phyloP scores from a whole-genome alignment of 352 stramenopile genomes.

The Phytophthora citricola region DNA sequence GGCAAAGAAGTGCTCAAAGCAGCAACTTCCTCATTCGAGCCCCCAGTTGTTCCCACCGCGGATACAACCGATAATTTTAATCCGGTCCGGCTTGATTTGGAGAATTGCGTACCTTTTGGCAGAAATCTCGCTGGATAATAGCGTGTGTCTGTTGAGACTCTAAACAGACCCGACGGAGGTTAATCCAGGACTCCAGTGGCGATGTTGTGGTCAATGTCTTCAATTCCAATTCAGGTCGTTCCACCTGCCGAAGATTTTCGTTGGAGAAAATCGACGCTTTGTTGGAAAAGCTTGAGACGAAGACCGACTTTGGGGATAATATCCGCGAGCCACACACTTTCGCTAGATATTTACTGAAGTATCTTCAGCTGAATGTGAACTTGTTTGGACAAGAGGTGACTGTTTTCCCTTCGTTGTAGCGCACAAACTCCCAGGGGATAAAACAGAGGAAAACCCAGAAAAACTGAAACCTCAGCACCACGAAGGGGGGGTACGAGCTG shows the following conservation, averaged over 20 bases:
- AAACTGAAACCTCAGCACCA: background rate
- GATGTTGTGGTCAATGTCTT: constrained; percentile 47
- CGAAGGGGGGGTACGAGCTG: constrained; percentile 4
- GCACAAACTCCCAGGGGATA: constrained; percentile 1
- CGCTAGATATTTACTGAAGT: constrained; percentile 40
- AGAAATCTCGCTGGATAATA: constrained; percentile 36
- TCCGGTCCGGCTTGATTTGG: constrained; percentile 67
- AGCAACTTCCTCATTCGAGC: constrained; percentile 24
- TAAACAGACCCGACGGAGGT: constrained; percentile 3
- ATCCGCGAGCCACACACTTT: constrained; percentile 38
- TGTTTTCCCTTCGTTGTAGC: constrained; percentile 54
- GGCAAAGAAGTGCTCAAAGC: constrained; percentile 32
- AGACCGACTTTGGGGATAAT: background rate
- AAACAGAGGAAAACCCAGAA: constrained; percentile 4
- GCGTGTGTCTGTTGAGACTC: background rate
- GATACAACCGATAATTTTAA: constrained; percentile 23
- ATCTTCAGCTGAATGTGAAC: constrained; percentile 60
- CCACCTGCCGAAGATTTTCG: constrained; percentile 32
- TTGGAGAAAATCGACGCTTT: constrained; percentile 14
- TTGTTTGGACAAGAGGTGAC: constrained; percentile 63
- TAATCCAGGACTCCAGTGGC: constrained; percentile 32
- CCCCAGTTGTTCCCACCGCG: constrained; percentile 19
- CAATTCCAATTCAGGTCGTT: constrained; percentile 42
- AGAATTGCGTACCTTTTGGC: constrained; percentile 56
- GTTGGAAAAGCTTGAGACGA: constrained; percentile 11